Percentiles rank a stretch among this genome's conserved stretches.
Evolutionary conservation across 2,329 filamentous ascomycete genomes (phyloP).

Genomic region (Fusarium nanum): DNA sequence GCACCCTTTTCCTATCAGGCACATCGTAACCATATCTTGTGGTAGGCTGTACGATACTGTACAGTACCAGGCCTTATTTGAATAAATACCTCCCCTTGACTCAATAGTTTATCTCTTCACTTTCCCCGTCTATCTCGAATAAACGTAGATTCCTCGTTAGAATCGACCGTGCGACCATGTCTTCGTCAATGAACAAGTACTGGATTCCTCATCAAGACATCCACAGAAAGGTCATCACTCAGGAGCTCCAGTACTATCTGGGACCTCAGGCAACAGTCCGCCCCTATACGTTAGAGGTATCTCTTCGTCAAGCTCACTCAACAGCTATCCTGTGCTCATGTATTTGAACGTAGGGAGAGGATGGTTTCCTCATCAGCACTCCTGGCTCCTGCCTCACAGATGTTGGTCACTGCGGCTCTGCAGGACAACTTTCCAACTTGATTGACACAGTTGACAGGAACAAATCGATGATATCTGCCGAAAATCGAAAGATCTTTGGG

Average conservation of each 20-base stretch:
- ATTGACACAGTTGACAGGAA: constrained; percentile 57
- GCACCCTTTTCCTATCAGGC: constrained; percentile 40
- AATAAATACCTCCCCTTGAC: constrained; percentile 45
- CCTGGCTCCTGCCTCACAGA: constrained; percentile 69
- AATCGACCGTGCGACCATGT: constrained; percentile 40
- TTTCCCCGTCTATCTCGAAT: constrained; percentile 28
- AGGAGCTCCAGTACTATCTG: constrained; percentile 68
- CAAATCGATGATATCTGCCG: constrained; percentile 72
- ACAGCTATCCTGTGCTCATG: constrained; percentile 41
- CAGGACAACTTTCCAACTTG: constrained; percentile 7
- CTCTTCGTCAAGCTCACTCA: constrained; percentile 41
- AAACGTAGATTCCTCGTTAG: constrained; percentile 18
- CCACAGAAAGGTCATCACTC: constrained; percentile 69
- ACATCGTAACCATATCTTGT: constrained; percentile 38
- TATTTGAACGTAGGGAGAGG: constrained; percentile 62
- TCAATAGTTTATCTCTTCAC: constrained; percentile 22
- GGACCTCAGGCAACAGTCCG: constrained; percentile 69
- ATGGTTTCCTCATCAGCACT: constrained; percentile 70
- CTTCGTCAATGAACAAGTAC: constrained; percentile 64
- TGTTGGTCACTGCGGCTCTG: constrained; percentile 55
- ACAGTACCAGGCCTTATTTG: constrained; percentile 9
- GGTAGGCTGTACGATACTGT: constrained; percentile 23
- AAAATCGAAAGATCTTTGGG: constrained; percentile 69
- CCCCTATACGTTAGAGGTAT: constrained; percentile 67
- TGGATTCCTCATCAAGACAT: constrained; percentile 71